phyloP scores from a whole-genome alignment of 2,329 filamentous ascomycete species.

The Hypoxylon sp. region DNA sequence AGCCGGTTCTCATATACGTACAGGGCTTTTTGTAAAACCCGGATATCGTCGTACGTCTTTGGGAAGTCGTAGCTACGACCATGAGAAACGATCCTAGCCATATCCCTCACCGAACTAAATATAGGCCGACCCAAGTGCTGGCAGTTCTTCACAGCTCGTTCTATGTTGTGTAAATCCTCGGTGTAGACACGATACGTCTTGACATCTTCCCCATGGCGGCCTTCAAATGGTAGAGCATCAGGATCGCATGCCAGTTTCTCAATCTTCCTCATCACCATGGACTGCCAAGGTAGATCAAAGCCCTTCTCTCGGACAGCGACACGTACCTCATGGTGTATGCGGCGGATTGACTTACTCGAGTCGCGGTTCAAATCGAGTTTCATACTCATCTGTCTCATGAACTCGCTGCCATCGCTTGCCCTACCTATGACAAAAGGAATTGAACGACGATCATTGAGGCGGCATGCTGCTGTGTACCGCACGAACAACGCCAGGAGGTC shows the following conservation, averaged over 20 bases:
- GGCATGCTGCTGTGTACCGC: conserved; percentile 21
- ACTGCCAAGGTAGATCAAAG: conserved; percentile 10
- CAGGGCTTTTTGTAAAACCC: background rate
- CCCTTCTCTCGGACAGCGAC: background rate
- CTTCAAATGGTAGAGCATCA: background rate
- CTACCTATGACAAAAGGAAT: background rate
- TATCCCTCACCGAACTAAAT: conserved; percentile 16
- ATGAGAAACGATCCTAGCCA: conserved; percentile 4
- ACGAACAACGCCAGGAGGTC: conserved; percentile 19
- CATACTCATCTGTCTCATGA: background rate
- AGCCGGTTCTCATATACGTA: conserved; percentile 1
- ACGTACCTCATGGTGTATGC: conserved; percentile 3
- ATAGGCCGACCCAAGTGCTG: conserved; percentile 10
- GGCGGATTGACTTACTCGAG: background rate
- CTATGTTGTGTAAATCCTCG: conserved; percentile 12
- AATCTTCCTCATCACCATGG: conserved; percentile 18
- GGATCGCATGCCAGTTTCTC: conserved; percentile 9
- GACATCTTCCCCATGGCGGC: no score
- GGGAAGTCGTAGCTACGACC: conserved; percentile 10
- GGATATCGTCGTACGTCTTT: background rate
- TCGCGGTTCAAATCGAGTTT: background rate
- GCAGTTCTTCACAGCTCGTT: conserved; percentile 12
- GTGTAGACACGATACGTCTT: conserved; percentile 1
- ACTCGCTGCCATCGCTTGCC: background rate
- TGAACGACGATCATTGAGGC: conserved; percentile 17